Conservation (phyloP, 1,284 basidiomycete species). For the Irpex lacteus region DNA sequence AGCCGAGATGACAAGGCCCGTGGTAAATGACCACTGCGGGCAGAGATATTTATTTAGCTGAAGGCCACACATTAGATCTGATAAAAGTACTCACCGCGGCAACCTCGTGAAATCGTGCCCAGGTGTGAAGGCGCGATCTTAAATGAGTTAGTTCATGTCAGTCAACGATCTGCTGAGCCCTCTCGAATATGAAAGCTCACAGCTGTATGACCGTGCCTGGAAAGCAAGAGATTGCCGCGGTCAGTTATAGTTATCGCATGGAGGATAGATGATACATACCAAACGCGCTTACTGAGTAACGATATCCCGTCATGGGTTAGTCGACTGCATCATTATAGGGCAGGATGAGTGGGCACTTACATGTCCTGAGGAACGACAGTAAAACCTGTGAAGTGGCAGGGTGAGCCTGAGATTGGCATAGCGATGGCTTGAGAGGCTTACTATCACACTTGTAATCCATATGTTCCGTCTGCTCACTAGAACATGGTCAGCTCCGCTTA, state of each 20-base stretch:
- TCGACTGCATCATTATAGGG: background rate
- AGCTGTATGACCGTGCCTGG: constrained; percentile 11
- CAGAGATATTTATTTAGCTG: background rate
- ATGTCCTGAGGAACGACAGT: constrained; percentile 11
- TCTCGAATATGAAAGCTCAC: background rate
- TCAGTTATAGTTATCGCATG: too few relatives aligned
- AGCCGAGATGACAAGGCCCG: constrained; percentile 12
- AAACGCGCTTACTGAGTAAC: constrained; percentile 13
- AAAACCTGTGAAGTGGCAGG: background rate
- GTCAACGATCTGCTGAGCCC: too few relatives aligned
- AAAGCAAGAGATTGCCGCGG: background rate
- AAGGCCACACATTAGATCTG: background rate
- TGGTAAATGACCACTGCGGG: constrained; percentile 13
- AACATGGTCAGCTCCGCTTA: background rate
- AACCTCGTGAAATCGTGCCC: constrained; percentile 5
- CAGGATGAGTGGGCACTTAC: background rate
- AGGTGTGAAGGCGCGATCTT: constrained; percentile 8
- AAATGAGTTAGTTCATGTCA: background rate
- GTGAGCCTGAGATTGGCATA: background rate
- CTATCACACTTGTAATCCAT: constrained; percentile 8
- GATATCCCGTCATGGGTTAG: background rate
- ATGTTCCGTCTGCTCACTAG: constrained; percentile 14
- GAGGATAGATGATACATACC: constrained; percentile 1
- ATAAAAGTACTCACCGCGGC: constrained; percentile 6
- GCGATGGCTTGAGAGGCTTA: background rate